phyloP scores from a whole-genome alignment of 805 yeast species.

The Starmerella stigmatis region DNA sequence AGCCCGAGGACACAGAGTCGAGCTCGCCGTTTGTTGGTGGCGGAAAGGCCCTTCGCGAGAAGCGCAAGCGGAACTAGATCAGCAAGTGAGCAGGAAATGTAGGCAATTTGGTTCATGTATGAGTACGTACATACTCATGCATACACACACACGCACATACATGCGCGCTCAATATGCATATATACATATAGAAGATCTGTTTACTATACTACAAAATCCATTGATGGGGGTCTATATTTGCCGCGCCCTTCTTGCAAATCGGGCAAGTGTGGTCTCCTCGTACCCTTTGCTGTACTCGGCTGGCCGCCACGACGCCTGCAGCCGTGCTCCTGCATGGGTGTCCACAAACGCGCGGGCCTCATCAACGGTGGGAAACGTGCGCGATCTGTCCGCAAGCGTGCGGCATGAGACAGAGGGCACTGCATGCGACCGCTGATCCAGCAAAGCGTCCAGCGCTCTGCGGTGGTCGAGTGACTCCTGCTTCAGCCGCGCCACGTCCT shows the following conservation, averaged over 20 bases:
- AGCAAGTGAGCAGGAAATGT: not conserved
- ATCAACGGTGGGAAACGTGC: constrained; percentile 9
- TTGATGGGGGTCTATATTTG: no score
- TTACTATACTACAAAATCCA: no score
- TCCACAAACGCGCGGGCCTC: constrained; percentile 18
- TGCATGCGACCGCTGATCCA: not conserved
- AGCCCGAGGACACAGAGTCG: constrained; percentile 31
- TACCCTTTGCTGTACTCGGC: constrained; percentile 4
- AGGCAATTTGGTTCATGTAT: no score
- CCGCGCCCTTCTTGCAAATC: not conserved
- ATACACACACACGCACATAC: no score
- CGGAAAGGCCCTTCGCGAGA: constrained; percentile 67
- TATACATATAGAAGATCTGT: no score
- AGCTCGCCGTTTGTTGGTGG: constrained; percentile 44
- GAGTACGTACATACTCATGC: no score
- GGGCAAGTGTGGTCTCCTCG: constrained; percentile 7
- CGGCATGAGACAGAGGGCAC: not conserved
- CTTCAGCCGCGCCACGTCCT: constrained; percentile 8
- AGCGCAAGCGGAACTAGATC: constrained; percentile 42
- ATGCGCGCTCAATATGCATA: no score
- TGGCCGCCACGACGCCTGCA: not conserved
- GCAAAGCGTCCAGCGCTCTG: constrained; percentile 5
- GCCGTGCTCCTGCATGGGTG: constrained; percentile 6
- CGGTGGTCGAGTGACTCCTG: constrained; percentile 7
- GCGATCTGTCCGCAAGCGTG: constrained; percentile 5